Evolutionary conservation across 2,329 filamentous ascomycete genomes (phyloP).

Genomic region (Diaporthe velutina): DNA sequence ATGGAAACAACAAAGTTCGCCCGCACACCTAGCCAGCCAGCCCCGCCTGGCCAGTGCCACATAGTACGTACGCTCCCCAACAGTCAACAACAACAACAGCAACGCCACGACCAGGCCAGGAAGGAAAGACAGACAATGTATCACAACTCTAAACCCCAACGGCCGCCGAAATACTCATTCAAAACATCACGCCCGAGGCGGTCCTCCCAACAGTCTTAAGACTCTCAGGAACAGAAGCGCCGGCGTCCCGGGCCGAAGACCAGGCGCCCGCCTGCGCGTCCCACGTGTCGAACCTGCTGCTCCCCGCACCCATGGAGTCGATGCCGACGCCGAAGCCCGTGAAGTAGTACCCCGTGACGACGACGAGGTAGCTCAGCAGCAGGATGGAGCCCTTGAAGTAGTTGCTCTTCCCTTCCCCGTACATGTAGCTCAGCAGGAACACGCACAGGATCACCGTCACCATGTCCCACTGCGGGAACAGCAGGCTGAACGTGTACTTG

Average conservation of each 20-base stretch:
- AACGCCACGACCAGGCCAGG: background rate
- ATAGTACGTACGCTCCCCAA: background rate
- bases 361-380: slow-evolving; percentile 91
- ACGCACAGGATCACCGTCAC: slow-evolving; percentile 96
- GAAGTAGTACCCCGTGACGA: slow-evolving; percentile 92
- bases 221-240: slow-evolving; percentile 7
- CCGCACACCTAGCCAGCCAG: too few species aligned
- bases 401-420: slow-evolving; percentile 98
- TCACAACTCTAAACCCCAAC: background rate
- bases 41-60: background rate
- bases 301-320: slow-evolving; percentile 45
- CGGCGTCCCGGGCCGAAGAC: slow-evolving; percentile 58
- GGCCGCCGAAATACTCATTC: slow-evolving; percentile 36
- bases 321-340: slow-evolving; percentile 62
- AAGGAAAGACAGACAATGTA: background rate
- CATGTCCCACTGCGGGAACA: slow-evolving; percentile 99
- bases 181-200: slow-evolving; percentile 52
- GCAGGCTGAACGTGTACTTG: slow-evolving; percentile 82
- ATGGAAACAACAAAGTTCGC: background rate
- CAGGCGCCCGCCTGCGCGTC: slow-evolving; percentile 62
- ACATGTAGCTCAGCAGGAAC: slow-evolving; percentile 96
- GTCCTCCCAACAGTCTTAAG: slow-evolving; percentile 67
- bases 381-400: slow-evolving; percentile 99
- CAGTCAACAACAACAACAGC: background rate
- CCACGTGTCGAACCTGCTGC: slow-evolving; percentile 66